These are phyloP conservation scores for Turritis glabra DNA, from an alignment of 345 rosid genomes.

Conservation along the genomic window DNA sequence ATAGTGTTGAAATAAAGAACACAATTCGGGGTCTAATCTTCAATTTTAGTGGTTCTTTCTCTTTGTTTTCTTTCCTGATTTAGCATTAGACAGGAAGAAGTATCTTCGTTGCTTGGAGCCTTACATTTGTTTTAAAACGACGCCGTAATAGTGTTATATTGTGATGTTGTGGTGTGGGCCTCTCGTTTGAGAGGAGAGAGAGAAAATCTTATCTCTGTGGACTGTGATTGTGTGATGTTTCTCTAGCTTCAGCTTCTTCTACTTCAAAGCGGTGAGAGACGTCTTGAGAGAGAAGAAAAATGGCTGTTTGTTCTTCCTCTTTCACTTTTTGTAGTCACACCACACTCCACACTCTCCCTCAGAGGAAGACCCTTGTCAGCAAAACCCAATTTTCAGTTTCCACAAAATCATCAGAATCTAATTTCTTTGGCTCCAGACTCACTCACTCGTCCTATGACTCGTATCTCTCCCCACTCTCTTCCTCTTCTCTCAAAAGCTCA, in stretches of 20 bases:
- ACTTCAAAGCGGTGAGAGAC: background rate
- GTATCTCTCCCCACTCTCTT: slow-evolving; percentile 41
- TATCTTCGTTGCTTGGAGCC: too few species aligned
- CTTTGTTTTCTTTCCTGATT: slow-evolving; percentile 9
- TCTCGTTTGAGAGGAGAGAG: background rate
- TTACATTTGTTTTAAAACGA: background rate
- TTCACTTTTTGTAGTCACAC: slow-evolving; percentile 18
- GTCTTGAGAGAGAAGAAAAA: slow-evolving; percentile 8
- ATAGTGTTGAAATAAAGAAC: background rate
- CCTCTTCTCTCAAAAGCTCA: slow-evolving; percentile 42
- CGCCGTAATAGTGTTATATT: background rate
- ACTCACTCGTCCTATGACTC: slow-evolving; percentile 50
- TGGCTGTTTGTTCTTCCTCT: slow-evolving; percentile 36
- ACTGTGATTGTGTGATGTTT: slow-evolving; percentile 16
- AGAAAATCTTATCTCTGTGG: slow-evolving; percentile 11
- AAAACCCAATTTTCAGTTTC: slow-evolving; percentile 23
- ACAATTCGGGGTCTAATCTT: background rate
- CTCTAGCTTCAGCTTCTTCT: slow-evolving; percentile 24
- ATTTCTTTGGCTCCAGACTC: slow-evolving; percentile 61
- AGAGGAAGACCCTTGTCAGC: slow-evolving; percentile 10
- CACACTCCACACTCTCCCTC: slow-evolving; percentile 32
- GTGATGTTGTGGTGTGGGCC: slow-evolving; percentile 7
- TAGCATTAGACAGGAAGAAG: too few species aligned
- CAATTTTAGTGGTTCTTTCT: background rate
- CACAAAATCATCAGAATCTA: slow-evolving; percentile 58